Conservation (phyloP, 192 early-diverging fungal genomes). For the Diversispora epigaea region DNA sequence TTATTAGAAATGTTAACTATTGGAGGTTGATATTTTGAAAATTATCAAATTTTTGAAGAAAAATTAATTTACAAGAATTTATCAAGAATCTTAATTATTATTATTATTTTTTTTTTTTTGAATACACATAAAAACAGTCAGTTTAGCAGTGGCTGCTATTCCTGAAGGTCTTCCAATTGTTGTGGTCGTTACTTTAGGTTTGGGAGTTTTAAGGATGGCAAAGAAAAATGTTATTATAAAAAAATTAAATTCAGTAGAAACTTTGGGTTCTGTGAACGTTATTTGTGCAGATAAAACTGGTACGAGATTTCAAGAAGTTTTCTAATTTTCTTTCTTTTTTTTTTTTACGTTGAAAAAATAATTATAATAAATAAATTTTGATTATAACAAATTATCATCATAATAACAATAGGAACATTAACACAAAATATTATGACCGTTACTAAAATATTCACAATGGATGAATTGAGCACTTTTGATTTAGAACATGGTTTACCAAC, state of each 20-base stretch:
- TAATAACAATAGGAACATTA: conserved; percentile 62
- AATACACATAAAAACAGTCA: conserved; percentile 48
- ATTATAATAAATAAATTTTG: no score
- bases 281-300: conserved; percentile 98
- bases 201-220: conserved; percentile 92
- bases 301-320: conserved; percentile 1
- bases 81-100: background rate
- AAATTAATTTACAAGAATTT: background rate
- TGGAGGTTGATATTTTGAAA: conserved; percentile 54
- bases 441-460: conserved; percentile 72
- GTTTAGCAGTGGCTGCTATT: conserved; percentile 96
- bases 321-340: no score
- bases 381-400: no score
- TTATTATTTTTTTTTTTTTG: background rate
- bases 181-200: conserved; percentile 92
- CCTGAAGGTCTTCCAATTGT: conserved; percentile 97
- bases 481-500: conserved; percentile 47
- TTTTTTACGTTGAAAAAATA: no score
- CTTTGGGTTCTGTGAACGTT: conserved; percentile 90
- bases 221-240: conserved; percentile 90
- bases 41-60: background rate
- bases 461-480: conserved; percentile 50
- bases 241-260: conserved; percentile 93
- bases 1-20: conserved; percentile 97
- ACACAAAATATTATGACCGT: conserved; percentile 96